Evolutionary conservation across 306 rosid genomes (phyloP).

Genomic region (Herpetospermum pedunculosum): DNA sequence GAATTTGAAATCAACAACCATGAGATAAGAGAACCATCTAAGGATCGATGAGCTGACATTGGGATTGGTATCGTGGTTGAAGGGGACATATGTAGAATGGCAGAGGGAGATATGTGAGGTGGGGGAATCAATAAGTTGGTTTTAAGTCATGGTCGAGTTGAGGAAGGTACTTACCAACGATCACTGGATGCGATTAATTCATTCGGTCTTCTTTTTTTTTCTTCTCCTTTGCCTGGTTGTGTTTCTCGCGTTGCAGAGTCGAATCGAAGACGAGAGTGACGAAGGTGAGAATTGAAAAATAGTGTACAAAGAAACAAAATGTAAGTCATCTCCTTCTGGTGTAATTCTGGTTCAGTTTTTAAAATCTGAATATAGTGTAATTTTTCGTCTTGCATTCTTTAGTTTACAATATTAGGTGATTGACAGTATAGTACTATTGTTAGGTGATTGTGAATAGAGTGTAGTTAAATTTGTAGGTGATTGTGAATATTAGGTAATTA

Average conservation of each 20-base stretch:
- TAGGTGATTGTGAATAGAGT: too few species aligned
- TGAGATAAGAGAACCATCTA: constrained; percentile 72
- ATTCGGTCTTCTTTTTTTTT: too few species aligned
- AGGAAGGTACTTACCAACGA: not conserved
- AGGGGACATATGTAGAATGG: constrained; percentile 32
- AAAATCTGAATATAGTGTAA: too few species aligned
- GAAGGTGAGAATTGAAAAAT: not conserved
- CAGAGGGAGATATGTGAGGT: constrained; percentile 82
- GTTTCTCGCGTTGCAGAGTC: not conserved
- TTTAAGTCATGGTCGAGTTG: constrained; percentile 45
- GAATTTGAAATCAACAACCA: constrained; percentile 45
- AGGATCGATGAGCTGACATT: constrained; percentile 44
- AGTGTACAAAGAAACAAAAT: too few species aligned
- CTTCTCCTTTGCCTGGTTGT: not conserved
- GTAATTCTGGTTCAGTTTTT: too few species aligned
- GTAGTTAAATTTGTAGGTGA: too few species aligned
- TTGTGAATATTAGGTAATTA: too few species aligned
- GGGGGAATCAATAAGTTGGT: constrained; percentile 67
- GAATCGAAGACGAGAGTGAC: constrained; percentile 2
- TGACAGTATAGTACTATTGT: too few species aligned
- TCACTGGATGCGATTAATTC: not conserved
- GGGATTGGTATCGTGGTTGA: constrained; percentile 17
- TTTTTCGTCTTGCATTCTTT: too few species aligned
- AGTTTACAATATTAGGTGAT: too few species aligned
- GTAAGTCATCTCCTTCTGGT: too few species aligned